Evolutionary conservation across 2,329 filamentous ascomycete genomes (phyloP).

Genomic region (Drechmeria coniospora): DNA sequence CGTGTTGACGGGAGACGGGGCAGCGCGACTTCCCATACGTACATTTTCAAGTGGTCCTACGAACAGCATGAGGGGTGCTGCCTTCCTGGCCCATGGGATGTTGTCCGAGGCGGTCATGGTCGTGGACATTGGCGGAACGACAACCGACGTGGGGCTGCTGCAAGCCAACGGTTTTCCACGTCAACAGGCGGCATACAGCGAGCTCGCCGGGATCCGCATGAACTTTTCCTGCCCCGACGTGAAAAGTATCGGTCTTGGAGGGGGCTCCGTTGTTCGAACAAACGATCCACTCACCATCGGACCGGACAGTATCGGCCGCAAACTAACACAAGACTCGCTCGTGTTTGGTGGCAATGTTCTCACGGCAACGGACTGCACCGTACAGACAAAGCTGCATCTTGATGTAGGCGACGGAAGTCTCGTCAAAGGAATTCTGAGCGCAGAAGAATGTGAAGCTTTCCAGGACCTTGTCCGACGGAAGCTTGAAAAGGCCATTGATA

Average conservation of each 20-base stretch:
- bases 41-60: constrained; percentile 50
- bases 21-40: constrained; percentile 40
- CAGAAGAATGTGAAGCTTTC: constrained; percentile 21
- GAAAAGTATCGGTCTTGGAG: constrained; percentile 43
- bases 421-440: constrained; percentile 14
- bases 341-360: constrained; percentile 40
- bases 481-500: constrained; percentile 41
- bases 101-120: constrained; percentile 34
- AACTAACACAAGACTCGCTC: constrained; percentile 34
- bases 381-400: constrained; percentile 16
- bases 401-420: constrained; percentile 26
- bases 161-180: constrained; percentile 47
- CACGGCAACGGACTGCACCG: constrained; percentile 43
- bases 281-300: constrained; percentile 31
- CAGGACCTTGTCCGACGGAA: constrained; percentile 28
- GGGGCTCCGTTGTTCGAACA: constrained; percentile 36
- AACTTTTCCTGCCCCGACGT: constrained; percentile 44
- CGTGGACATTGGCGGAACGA: constrained; percentile 52
- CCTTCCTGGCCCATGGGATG: constrained; percentile 34
- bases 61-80: constrained; percentile 48
- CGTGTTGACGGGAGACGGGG: constrained; percentile 35
- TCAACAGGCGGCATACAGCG: constrained; percentile 45
- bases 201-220: constrained; percentile 46
- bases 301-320: constrained; percentile 46
- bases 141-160: constrained; percentile 46